phyloP scores from a whole-genome alignment of 768 basidiomycete species.

The Mycena floridula region DNA sequence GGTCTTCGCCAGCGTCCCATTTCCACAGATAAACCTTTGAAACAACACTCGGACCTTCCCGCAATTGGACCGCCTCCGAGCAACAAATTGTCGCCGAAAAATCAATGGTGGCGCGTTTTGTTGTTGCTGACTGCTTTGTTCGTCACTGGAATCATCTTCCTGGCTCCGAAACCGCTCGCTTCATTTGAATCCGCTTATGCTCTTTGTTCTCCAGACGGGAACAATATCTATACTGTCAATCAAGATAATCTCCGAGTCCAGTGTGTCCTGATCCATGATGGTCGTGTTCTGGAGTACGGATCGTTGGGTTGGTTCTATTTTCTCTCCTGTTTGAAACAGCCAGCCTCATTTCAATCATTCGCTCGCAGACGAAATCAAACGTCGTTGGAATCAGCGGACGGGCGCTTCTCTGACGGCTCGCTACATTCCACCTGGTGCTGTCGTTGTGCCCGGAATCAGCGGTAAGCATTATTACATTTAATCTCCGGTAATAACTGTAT shows the following conservation, averaged over 20 bases:
- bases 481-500: constrained; percentile 1
- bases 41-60: not conserved
- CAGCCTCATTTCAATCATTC: constrained; percentile 1
- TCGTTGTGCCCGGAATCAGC: constrained; percentile 67
- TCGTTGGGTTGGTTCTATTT: no score
- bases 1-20: not conserved
- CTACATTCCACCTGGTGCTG: constrained; percentile 48
- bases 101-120: not conserved
- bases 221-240: constrained; percentile 67
- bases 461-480: constrained; percentile 35
- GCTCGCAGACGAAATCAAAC: constrained; percentile 34
- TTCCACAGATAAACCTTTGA: not conserved
- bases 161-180: constrained; percentile 3
- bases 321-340: no score
- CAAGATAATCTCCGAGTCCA: constrained; percentile 41
- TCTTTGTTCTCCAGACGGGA: constrained; percentile 50
- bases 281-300: constrained; percentile 48
- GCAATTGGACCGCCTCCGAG: not conserved
- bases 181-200: constrained; percentile 33
- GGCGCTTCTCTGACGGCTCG: constrained; percentile 30
- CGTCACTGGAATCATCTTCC: not conserved
- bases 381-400: constrained; percentile 26
- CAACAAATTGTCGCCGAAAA: not conserved
- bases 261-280: constrained; percentile 55
- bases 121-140: not conserved